A percentile compares a stretch with the other conserved stretches of the same genome.
Evolutionary conservation across 352 stramenopile species (phyloP).

Genomic region (Globisporangium perplexum): DNA sequence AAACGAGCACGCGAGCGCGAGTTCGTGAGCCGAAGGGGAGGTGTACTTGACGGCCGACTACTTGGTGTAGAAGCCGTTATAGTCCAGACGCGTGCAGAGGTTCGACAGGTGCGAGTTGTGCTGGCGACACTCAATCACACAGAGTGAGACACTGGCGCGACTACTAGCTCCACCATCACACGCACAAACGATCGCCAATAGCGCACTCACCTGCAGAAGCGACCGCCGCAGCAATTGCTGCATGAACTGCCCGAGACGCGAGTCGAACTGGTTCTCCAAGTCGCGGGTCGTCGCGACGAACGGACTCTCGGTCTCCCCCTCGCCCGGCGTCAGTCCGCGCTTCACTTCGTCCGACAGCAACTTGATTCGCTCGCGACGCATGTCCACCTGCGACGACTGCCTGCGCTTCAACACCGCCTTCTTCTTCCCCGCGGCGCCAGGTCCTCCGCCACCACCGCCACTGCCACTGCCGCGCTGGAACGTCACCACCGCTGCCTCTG

Average conservation of each 20-base stretch:
- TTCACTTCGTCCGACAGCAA: constrained; percentile 76
- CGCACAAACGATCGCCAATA: neutral
- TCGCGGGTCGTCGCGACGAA: constrained; percentile 77
- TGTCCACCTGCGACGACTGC: constrained; percentile 72
- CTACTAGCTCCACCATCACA: neutral
- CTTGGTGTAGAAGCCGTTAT: constrained; percentile 72
- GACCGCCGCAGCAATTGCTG: constrained; percentile 80
- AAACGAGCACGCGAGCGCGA: neutral
- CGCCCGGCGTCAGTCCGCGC: constrained; percentile 56
- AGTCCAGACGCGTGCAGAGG: constrained; percentile 54
- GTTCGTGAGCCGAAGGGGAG: neutral
- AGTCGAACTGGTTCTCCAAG: constrained; percentile 85
- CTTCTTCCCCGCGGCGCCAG: constrained; percentile 43
- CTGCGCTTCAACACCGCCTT: constrained; percentile 40
- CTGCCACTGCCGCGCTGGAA: constrained; percentile 29
- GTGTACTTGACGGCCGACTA: constrained; percentile 10
- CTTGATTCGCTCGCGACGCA: constrained; percentile 75
- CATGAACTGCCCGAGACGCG: constrained; percentile 86
- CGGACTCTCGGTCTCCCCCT: constrained; percentile 62
- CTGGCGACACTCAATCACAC: constrained; percentile 15
- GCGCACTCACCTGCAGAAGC: constrained; percentile 57
- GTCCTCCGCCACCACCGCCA: constrained; percentile 2
- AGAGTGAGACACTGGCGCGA: neutral
- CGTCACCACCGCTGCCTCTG: constrained; percentile 62
- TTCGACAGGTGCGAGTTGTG: constrained; percentile 67